A percentile compares a stretch with the other conserved stretches of the same genome.
Evolutionary conservation across 73 alveolate genomes (phyloP).

Genomic region (Paramecium tetraurelia): DNA sequence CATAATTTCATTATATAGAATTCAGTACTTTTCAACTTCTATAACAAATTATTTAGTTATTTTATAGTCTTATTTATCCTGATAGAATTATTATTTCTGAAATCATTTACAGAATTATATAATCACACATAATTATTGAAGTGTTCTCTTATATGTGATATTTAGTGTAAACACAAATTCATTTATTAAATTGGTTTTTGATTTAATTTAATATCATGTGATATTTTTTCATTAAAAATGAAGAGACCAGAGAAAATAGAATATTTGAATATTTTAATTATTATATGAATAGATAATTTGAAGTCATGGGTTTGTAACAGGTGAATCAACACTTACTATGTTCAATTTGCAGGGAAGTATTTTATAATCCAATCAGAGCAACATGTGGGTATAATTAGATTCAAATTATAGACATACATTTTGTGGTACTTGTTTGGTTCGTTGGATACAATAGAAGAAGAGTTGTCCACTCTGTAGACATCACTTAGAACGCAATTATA

Average conservation of each 20-base stretch:
- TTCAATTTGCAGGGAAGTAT: not conserved
- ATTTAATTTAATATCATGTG: not conserved
- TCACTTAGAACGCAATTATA: not conserved
- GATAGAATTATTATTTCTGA: no score
- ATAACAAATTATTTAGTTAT: no score
- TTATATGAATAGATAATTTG: not conserved
- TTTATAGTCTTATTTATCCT: no score
- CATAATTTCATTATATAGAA: no score
- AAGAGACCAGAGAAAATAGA: not conserved
- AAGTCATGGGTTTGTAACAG: not conserved
- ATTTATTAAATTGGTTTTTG: not conserved
- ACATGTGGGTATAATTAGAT: not conserved
- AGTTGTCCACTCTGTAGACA: not conserved
- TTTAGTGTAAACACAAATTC: no score
- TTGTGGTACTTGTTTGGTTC: not conserved
- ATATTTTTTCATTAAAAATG: not conserved
- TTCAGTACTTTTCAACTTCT: no score
- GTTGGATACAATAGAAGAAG: not conserved
- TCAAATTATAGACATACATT: not conserved
- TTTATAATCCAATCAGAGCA: not conserved
- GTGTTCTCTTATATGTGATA: no score
- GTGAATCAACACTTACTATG: not conserved
- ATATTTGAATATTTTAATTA: not conserved
- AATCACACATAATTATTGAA: no score
- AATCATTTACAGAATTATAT: no score